Evolutionary conservation across 768 basidiomycete genomes (phyloP).

Genomic region (Tylopilus sp.): DNA sequence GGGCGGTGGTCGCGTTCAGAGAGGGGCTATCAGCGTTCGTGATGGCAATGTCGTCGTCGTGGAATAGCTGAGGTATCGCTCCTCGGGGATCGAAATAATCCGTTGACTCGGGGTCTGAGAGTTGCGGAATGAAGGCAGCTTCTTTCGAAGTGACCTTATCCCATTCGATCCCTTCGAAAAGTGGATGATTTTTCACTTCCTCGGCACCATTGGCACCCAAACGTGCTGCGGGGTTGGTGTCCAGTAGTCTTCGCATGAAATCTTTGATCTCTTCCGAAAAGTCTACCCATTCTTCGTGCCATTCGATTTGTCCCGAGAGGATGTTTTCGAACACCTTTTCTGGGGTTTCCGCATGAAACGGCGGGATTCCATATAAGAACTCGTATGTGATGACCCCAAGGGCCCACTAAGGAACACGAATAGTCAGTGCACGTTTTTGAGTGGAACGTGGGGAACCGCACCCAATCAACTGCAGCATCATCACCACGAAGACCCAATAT

Average conservation of each 20-base stretch:
- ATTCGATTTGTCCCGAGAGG: conserved; percentile 88
- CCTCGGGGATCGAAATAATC: conserved; percentile 99
- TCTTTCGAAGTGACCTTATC: conserved; percentile 82
- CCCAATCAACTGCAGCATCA: conserved; percentile 96
- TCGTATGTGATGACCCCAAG: conserved; percentile 98
- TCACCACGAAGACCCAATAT: conserved; percentile 94
- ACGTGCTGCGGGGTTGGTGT: conserved; percentile 71
- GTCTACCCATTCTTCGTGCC: conserved; percentile 93
- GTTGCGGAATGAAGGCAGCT: conserved; percentile 93
- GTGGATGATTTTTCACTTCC: conserved; percentile 91
- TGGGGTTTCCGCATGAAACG: conserved; percentile 96
- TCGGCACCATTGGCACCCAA: conserved; percentile 85
- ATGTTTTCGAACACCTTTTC: conserved; percentile 99
- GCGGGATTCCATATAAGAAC: conserved; percentile 94
- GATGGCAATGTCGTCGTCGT: conserved; percentile 75
- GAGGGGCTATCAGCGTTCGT: conserved; percentile 47
- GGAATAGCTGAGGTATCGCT: conserved; percentile 85
- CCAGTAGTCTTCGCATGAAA: conserved; percentile 86
- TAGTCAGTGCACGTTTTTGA: conserved; percentile 4
- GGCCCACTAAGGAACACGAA: conserved; percentile 72
- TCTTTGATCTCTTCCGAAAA: conserved; percentile 83
- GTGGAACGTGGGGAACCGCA: conserved; percentile 37
- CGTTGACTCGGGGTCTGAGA: conserved; percentile 96
- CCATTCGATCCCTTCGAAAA: conserved; percentile 92
- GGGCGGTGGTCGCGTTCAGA: conserved; percentile 20